Base-by-base conservation (phyloP, 352 stramenopile genomes). In the Pythium aquatile region DNA sequence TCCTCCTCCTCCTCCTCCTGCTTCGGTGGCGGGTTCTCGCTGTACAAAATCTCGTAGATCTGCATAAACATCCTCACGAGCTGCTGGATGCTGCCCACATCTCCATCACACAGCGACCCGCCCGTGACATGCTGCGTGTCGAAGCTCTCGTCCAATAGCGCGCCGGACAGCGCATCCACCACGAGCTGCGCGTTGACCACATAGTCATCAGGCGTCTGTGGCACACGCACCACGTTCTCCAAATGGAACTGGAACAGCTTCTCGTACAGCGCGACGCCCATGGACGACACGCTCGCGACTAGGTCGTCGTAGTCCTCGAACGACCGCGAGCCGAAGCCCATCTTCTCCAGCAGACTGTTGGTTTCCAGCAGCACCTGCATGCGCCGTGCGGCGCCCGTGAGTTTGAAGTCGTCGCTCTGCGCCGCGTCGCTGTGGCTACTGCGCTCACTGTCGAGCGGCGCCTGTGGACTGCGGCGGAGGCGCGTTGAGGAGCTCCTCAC, bases 221-320 rank as follows among this genome's bases (percentile, higher is more conserved):
- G 88, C 53, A 87, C 79, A 28, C 86, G 84, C 40, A 91, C 73
- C 42, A 96, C 74, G 46, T 74, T 70, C 5, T 86, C 80, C 29
- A 96, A 70, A 5, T 87, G 78, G 55, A 96, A 85, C 63, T 94
- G 82, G 65, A 97, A 97, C 52, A 97, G 76, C 66, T 88, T 90
- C 72, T 97, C 90, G 69, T 96, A 97, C 1, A 97, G 77, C 32
- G 90, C 89, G 59, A 97, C 89, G 65, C 93, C 93, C 89, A 97
- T 97, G 54, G 83, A 96, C 49, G 87, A 96, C 7, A 93, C 86
- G 51, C 81, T 95, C 58, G 89, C 89, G 20, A 93, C 80, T 9
- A 97, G 74, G 48, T 97, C 88, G 10, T 83, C 79, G 14, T 80
- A 79, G 29, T 67, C 75, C 40, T 78, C 75, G 58, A 97, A 96